Conservation (phyloP, 176 grass and related monocot species). For the Hordeum marinum region DNA sequence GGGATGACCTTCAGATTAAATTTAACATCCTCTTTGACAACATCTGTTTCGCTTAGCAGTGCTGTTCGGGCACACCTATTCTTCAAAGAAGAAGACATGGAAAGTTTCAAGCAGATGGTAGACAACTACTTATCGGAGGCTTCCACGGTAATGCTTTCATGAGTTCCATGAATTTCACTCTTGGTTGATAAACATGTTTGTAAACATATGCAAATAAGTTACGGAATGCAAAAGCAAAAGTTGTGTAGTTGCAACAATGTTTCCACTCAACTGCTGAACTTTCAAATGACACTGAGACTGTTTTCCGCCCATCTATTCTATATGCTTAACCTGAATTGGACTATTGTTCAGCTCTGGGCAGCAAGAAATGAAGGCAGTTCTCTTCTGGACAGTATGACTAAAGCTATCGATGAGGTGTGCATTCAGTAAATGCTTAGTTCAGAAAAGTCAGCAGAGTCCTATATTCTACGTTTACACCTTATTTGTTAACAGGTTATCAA, state of each 20-base stretch:
- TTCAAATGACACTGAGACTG: neutral
- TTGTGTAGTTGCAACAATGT: neutral
- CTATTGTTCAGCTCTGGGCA: conserved; percentile 68
- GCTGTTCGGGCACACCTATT: conserved; percentile 82
- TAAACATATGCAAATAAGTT: neutral
- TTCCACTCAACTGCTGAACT: neutral
- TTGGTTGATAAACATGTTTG: neutral
- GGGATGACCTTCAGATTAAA: conserved; percentile 45
- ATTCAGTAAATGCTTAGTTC: neutral
- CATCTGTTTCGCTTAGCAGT: conserved; percentile 64
- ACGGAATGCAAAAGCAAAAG: neutral
- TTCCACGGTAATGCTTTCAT: conserved; percentile 55
- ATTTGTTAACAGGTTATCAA: conserved; percentile 67
- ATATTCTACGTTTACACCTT: neutral
- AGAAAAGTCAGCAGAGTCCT: neutral
- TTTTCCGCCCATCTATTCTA: neutral
- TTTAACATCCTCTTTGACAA: conserved; percentile 52
- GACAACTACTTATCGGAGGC: conserved; percentile 79
- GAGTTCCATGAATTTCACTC: neutral
- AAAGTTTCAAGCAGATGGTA: conserved; percentile 77
- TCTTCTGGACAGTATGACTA: conserved; percentile 84
- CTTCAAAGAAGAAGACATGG: conserved; percentile 93
- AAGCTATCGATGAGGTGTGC: conserved; percentile 83
- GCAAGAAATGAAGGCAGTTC: conserved; percentile 53
- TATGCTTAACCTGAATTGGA: neutral